Evolutionary conservation across 108 stramenopile genomes (phyloP).

Genomic region (Conticribra guillardii): DNA sequence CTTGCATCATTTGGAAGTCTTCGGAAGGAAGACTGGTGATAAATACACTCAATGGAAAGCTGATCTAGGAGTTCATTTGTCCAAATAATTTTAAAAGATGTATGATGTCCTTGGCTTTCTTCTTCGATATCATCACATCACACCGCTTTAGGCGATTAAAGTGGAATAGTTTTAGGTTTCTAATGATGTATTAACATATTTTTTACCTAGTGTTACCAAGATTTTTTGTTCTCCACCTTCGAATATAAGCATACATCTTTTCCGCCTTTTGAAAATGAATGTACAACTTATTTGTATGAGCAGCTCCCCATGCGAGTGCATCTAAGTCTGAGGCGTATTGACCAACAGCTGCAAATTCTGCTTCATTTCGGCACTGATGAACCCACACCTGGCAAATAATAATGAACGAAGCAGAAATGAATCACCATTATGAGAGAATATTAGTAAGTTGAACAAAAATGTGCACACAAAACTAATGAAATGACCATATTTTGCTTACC

Average conservation of each 20-base stretch:
- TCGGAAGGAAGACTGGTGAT: constrained; percentile 67
- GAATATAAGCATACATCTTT: constrained; percentile 65
- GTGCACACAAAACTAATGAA: neutral
- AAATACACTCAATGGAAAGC: constrained; percentile 61
- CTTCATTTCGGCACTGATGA: constrained; percentile 65
- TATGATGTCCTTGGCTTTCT: no score
- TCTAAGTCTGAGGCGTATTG: constrained; percentile 57
- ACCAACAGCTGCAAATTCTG: constrained; percentile 75
- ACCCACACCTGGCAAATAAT: constrained; percentile 50
- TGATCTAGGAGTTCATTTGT: constrained; percentile 71
- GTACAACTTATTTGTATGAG: constrained; percentile 60
- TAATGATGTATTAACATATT: no score
- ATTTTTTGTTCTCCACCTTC: constrained; percentile 74
- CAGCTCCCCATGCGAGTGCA: constrained; percentile 70
- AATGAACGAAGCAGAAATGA: neutral
- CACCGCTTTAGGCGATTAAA: no score
- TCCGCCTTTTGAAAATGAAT: constrained; percentile 64
- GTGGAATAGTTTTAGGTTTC: no score
- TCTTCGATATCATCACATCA: no score
- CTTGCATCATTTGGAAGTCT: constrained; percentile 80
- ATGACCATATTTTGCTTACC: constrained; percentile 8
- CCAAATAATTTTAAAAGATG: no score
- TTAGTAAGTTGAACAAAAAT: neutral
- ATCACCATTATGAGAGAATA: neutral
- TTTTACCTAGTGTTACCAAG: no score